Conservation (phyloP, 2,329 filamentous ascomycete genomes). For the Emydomyces testavorans region DNA sequence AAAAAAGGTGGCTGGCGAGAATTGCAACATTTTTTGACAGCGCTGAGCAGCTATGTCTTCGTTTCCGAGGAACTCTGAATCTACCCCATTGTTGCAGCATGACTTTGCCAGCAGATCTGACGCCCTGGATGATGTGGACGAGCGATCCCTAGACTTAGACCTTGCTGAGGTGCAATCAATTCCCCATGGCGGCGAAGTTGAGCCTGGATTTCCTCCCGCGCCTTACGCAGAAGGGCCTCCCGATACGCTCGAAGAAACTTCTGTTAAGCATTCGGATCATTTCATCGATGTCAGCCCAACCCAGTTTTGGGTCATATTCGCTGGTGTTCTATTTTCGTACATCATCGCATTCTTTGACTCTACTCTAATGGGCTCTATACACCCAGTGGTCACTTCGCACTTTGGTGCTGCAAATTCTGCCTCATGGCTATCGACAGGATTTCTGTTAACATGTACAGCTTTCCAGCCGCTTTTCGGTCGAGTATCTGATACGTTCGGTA, state of each 20-base stretch:
- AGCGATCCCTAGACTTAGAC: slow-evolving; percentile 11
- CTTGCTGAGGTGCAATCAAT: slow-evolving; percentile 13
- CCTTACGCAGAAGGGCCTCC: neutral
- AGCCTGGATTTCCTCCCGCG: slow-evolving; percentile 8
- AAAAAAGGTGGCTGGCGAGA: neutral
- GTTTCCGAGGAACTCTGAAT: neutral
- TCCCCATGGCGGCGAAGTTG: slow-evolving; percentile 11
- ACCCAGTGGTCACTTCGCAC: slow-evolving; percentile 71
- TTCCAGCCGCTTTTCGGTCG: slow-evolving; percentile 66
- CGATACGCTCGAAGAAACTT: neutral
- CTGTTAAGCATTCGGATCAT: slow-evolving; percentile 16
- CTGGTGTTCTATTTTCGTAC: slow-evolving; percentile 46
- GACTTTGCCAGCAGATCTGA: neutral
- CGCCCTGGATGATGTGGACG: slow-evolving; percentile 2
- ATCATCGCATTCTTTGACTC: slow-evolving; percentile 56
- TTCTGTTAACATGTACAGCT: slow-evolving; percentile 63
- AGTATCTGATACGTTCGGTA: slow-evolving; percentile 60
- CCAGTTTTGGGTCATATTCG: slow-evolving; percentile 54
- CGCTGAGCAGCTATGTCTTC: neutral
- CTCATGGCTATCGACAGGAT: slow-evolving; percentile 72
- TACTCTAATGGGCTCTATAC: slow-evolving; percentile 69
- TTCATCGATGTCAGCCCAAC: slow-evolving; percentile 31
- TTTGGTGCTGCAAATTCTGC: slow-evolving; percentile 67
- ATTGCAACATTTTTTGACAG: neutral
- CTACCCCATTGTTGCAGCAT: slow-evolving; percentile 1